Percentiles rank a stretch among this genome's conserved stretches.
phyloP scores from a whole-genome alignment of 805 yeast species.

The Priceomyces castillae region DNA sequence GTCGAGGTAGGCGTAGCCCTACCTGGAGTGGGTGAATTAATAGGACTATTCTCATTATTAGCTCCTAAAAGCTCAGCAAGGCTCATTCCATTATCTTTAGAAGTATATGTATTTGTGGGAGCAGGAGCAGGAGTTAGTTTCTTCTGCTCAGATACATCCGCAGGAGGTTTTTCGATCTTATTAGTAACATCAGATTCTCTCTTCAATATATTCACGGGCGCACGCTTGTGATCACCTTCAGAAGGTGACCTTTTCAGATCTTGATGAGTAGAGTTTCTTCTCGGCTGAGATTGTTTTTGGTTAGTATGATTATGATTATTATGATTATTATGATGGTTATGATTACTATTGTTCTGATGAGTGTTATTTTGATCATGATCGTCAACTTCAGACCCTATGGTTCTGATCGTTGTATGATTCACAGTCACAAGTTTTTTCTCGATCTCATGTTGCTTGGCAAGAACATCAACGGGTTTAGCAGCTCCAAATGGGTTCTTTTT shows the following conservation, averaged over 20 bases:
- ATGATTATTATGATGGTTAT: not conserved
- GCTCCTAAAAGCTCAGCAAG: slow-evolving; percentile 38
- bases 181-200: slow-evolving; percentile 9
- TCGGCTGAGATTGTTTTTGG: slow-evolving; percentile 7
- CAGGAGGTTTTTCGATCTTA: not conserved
- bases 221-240: slow-evolving; percentile 9
- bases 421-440: slow-evolving; percentile 40
- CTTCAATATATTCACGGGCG: slow-evolving; percentile 19
- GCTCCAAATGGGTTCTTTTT: slow-evolving; percentile 75
- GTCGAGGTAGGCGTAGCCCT: slow-evolving; percentile 15
- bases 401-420: slow-evolving; percentile 33
- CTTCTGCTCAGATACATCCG: not conserved
- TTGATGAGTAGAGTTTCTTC: not conserved
- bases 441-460: slow-evolving; percentile 60
- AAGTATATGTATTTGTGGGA: slow-evolving; percentile 14
- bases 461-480: slow-evolving; percentile 82
- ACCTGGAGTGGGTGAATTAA: slow-evolving; percentile 10
- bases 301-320: slow-evolving; percentile 11
- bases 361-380: slow-evolving; percentile 5
- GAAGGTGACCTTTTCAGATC: not conserved
- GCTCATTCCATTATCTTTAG: slow-evolving; percentile 28
- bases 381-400: slow-evolving; percentile 19
- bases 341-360: slow-evolving; percentile 5
- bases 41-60: slow-evolving; percentile 10
- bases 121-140: slow-evolving; percentile 17